Conservation (phyloP, 495 filamentous ascomycete genomes). For the Astrothelium macrocarpum region DNA sequence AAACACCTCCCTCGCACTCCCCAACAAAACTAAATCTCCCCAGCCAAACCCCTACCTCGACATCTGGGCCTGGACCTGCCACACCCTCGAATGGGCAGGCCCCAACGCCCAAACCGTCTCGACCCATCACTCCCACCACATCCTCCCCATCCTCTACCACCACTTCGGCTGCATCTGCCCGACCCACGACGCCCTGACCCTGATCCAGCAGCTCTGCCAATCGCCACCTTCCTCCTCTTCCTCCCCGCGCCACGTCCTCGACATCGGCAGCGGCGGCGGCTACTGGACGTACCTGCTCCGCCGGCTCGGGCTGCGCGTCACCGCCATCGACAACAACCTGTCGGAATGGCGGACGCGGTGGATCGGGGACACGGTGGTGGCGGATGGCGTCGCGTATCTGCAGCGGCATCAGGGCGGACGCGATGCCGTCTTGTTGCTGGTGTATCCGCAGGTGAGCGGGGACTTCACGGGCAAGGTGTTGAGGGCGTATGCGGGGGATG, state of each 20-base stretch:
- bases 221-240: background rate
- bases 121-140: slow-evolving; percentile 40
- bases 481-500: slow-evolving; percentile 45
- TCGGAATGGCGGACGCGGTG: slow-evolving; percentile 48
- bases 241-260: slow-evolving; percentile 28
- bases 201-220: slow-evolving; percentile 38
- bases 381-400: slow-evolving; percentile 41
- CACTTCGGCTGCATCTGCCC: slow-evolving; percentile 57
- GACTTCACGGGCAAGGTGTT: slow-evolving; percentile 47
- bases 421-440: slow-evolving; percentile 45
- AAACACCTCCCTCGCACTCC: slow-evolving; percentile 22
- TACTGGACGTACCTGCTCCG: slow-evolving; percentile 56
- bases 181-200: slow-evolving; percentile 42
- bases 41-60: slow-evolving; percentile 49
- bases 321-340: slow-evolving; percentile 45
- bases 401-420: slow-evolving; percentile 28
- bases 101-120: slow-evolving; percentile 32
- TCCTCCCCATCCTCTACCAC: slow-evolving; percentile 56
- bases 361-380: slow-evolving; percentile 45
- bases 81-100: slow-evolving; percentile 44
- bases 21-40: slow-evolving; percentile 30
- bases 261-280: slow-evolving; percentile 50
- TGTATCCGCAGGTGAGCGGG: slow-evolving; percentile 50
- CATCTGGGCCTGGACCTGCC: slow-evolving; percentile 43
- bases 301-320: slow-evolving; percentile 31